A percentile compares a stretch with the other conserved stretches of the same genome.
Conservation (phyloP, 805 yeast species). For the Yarrowia porcina region DNA sequence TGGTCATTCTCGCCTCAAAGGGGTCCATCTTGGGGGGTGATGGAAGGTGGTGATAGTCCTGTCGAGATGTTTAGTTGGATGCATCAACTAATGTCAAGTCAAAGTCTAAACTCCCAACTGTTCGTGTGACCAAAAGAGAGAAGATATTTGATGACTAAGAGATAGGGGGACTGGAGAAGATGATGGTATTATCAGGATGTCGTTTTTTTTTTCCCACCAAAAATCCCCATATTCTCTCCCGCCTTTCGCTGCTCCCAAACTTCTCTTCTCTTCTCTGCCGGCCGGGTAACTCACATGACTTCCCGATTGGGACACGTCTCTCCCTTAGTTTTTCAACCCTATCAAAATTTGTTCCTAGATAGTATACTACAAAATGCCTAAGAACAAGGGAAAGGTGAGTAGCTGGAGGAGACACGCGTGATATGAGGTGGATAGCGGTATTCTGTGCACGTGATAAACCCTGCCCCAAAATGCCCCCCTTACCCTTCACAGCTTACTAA, state of each 20-base stretch:
- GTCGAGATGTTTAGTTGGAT: neutral
- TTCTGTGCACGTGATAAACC: neutral
- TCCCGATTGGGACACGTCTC: constrained; percentile 23
- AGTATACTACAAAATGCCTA: constrained; percentile 53
- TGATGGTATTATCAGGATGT: neutral
- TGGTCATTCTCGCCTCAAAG: constrained; percentile 77
- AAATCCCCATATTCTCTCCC: too few species aligned
- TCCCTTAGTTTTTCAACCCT: constrained; percentile 21
- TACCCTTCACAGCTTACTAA: constrained; percentile 3
- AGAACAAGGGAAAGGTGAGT: constrained; percentile 65
- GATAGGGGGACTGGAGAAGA: neutral
- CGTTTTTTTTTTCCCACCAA: too few species aligned
- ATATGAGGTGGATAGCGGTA: too few species aligned
- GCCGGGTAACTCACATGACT: constrained; percentile 24
- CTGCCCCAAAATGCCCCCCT: neutral
- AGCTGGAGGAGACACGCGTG: too few species aligned
- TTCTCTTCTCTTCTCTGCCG: constrained; percentile 3
- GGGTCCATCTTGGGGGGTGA: constrained; percentile 62
- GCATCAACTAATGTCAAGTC: neutral
- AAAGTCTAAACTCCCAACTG: constrained; percentile 13
- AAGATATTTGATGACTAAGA: neutral
- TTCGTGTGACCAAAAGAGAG: neutral
- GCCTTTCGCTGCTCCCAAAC: neutral
- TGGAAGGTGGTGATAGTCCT: neutral
- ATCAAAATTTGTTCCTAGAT: constrained; percentile 20